These are phyloP conservation scores for Sclerotinia subarctica DNA, from an alignment of 2,329 filamentous ascomycete genomes.

Conservation along the genomic window DNA sequence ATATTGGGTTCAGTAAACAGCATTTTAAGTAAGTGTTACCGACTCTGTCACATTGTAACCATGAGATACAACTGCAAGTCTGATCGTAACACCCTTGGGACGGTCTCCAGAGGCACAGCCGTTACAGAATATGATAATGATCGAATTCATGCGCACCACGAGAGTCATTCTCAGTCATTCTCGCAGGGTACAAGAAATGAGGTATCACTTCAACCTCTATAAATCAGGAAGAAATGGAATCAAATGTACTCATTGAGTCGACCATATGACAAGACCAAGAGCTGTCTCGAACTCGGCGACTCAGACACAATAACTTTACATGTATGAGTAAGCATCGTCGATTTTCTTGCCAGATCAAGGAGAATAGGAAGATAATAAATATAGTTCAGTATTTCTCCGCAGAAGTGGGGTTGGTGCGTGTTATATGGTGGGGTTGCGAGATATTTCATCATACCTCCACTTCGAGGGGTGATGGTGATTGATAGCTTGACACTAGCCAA, in stretches of 20 bases:
- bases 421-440: not conserved
- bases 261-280: not conserved
- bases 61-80: not conserved
- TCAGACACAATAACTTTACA: not conserved
- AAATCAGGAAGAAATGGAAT: no score
- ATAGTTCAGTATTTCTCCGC: not conserved
- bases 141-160: not conserved
- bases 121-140: not conserved
- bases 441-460: constrained; percentile 10
- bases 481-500: not conserved
- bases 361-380: no score
- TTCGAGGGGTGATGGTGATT: not conserved
- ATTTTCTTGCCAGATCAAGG: not conserved
- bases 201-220: not conserved
- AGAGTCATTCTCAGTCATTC: no score
- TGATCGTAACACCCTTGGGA: not conserved
- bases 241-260: not conserved
- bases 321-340: no score
- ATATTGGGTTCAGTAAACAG: not conserved
- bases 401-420: constrained; percentile 2
- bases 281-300: not conserved
- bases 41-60: not conserved
- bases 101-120: not conserved
- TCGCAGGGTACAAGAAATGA: no score
- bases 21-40: not conserved